phyloP scores from a whole-genome alignment of 371 early-diverging fungal genomes.

The Neoconidiobolus thromboides region DNA sequence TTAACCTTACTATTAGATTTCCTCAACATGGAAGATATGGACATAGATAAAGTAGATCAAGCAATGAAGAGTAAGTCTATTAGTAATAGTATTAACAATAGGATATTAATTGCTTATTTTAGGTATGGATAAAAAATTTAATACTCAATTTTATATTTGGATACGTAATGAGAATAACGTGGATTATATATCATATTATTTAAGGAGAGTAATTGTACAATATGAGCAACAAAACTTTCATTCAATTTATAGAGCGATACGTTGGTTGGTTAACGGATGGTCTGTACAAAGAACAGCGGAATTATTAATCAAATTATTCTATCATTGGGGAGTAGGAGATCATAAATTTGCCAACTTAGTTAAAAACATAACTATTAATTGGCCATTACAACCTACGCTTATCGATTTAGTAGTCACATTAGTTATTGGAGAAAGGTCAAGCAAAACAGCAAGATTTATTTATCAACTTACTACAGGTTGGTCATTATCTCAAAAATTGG shows the following conservation, averaged over 20 bases:
- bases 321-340: conserved; percentile 8
- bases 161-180: conserved; percentile 7
- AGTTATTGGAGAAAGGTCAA: conserved; percentile 6
- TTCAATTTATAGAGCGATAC: not conserved
- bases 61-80: conserved; percentile 4
- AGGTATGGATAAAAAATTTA: conserved; percentile 7
- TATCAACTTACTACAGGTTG: not conserved
- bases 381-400: not conserved
- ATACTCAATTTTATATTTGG: conserved; percentile 8
- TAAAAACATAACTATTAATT: not conserved
- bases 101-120: not conserved
- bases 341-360: conserved; percentile 6
- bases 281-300: conserved; percentile 4
- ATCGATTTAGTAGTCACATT: conserved; percentile 5
- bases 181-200: conserved; percentile 7
- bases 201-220: conserved; percentile 3
- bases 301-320: conserved; percentile 7
- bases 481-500: not conserved
- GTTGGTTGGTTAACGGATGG: conserved; percentile 8
- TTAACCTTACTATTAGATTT: too few species aligned
- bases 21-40: not conserved
- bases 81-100: not conserved
- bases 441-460: conserved; percentile 2
- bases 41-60: conserved; percentile 4
- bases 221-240: not conserved